Conservation (phyloP, 805 yeast species). For the Myxozyma geophila region DNA sequence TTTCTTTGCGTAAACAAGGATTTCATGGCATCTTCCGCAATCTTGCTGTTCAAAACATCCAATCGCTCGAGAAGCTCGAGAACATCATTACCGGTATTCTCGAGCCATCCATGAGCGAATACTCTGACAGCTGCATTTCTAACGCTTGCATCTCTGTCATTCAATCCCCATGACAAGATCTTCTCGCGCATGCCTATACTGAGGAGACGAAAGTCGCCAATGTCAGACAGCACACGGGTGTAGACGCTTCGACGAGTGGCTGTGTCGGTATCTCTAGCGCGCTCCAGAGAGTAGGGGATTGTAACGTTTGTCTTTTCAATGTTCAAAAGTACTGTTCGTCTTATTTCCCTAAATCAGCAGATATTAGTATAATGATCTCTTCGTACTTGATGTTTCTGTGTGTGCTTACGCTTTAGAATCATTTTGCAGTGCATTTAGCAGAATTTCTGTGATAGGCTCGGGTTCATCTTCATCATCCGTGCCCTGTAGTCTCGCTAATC, state of each 20-base stretch:
- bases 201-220: constrained; percentile 65
- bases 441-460: constrained; percentile 52
- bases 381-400: not conserved
- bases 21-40: constrained; percentile 70
- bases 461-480: constrained; percentile 49
- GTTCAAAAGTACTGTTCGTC: constrained; percentile 81
- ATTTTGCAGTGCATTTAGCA: constrained; percentile 62
- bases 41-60: constrained; percentile 67
- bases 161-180: constrained; percentile 80
- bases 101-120: constrained; percentile 75
- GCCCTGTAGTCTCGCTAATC: constrained; percentile 77
- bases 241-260: constrained; percentile 74
- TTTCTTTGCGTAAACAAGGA: constrained; percentile 63
- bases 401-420: constrained; percentile 63
- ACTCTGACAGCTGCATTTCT: constrained; percentile 70
- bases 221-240: constrained; percentile 65
- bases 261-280: constrained; percentile 80
- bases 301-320: constrained; percentile 61
- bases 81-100: constrained; percentile 67
- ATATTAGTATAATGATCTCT: not conserved
- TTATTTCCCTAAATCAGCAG: constrained; percentile 62
- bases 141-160: constrained; percentile 80
- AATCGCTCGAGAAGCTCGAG: constrained; percentile 71
- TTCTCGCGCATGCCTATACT: constrained; percentile 63
- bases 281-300: constrained; percentile 64